Percentiles rank a stretch among this genome's conserved stretches.
Conservation (phyloP, 257 asterid genomes). For the Oldenlandia corymbosa region DNA sequence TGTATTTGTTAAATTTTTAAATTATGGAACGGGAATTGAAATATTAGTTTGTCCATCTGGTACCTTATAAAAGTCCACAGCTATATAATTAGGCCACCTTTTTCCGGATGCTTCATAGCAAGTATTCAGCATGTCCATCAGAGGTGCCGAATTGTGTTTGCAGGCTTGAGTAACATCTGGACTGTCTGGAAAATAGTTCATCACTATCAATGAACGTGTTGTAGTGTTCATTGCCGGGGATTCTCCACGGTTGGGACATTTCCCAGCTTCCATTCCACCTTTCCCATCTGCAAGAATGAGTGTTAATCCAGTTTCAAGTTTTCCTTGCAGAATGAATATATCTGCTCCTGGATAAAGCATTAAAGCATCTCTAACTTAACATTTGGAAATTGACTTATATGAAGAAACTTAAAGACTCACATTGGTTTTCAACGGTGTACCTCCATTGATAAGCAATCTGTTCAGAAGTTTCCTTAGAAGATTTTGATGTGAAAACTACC, state of each 20-base stretch:
- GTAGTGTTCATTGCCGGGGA: slow-evolving; percentile 58
- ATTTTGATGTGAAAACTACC: slow-evolving; percentile 84
- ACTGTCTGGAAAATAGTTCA: slow-evolving; percentile 74
- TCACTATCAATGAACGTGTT: slow-evolving; percentile 70
- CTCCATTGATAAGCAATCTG: slow-evolving; percentile 87
- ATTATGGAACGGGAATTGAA: background rate
- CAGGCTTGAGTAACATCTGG: slow-evolving; percentile 75
- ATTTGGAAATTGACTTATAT: background rate
- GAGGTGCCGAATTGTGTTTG: slow-evolving; percentile 74
- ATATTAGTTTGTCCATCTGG: background rate
- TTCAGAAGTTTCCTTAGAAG: slow-evolving; percentile 71
- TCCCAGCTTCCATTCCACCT: slow-evolving; percentile 69
- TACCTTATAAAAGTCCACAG: slow-evolving; percentile 93
- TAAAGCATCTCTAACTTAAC: background rate
- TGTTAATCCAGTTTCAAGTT: background rate
- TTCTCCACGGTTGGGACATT: slow-evolving; percentile 85
- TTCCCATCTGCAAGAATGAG: slow-evolving; percentile 61
- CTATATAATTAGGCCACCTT: slow-evolving; percentile 90
- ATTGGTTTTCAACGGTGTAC: slow-evolving; percentile 84
- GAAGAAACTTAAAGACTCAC: slow-evolving; percentile 32
- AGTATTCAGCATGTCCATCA: slow-evolving; percentile 66
- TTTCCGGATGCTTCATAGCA: slow-evolving; percentile 65
- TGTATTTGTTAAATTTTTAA: background rate
- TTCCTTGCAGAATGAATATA: slow-evolving; percentile 6
- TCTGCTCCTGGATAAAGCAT: background rate